Conservation (phyloP, 1,284 basidiomycete species). For the Chiua sp. region DNA sequence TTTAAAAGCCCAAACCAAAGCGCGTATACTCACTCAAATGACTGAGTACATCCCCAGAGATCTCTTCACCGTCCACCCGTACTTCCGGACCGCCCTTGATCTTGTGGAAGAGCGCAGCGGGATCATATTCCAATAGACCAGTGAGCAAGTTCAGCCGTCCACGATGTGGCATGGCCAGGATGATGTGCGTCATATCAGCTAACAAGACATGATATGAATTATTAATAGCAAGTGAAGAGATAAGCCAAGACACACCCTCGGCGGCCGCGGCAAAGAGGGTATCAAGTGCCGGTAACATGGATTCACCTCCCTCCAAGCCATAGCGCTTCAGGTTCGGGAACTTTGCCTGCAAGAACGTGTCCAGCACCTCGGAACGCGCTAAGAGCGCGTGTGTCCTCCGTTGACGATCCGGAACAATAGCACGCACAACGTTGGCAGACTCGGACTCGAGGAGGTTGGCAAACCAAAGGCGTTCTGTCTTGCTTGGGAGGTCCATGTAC, state of each 20-base stretch:
- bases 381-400: conserved; percentile 73
- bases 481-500: conserved; percentile 86
- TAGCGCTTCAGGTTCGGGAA: conserved; percentile 88
- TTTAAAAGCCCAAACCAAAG: not conserved
- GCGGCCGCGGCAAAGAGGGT: conserved; percentile 74
- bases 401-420: conserved; percentile 32
- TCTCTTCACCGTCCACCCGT: conserved; percentile 64
- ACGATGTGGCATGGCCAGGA: conserved; percentile 85
- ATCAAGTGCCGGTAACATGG: conserved; percentile 87
- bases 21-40: conserved; percentile 64
- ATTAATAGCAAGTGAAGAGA: not conserved
- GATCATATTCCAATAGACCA: conserved; percentile 70
- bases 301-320: conserved; percentile 88
- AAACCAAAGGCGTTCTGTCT: conserved; percentile 86
- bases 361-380: conserved; percentile 79
- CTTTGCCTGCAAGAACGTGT: conserved; percentile 81
- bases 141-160: conserved; percentile 91
- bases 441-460: conserved; percentile 80
- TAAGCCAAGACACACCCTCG: conserved; percentile 46
- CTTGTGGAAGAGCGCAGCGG: conserved; percentile 81
- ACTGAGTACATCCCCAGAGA: conserved; percentile 85
- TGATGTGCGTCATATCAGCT: conserved; percentile 74
- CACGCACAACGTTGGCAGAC: conserved; percentile 27
- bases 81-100: conserved; percentile 81
- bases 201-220: conserved; percentile 7